Conservation (phyloP, 495 filamentous ascomycete genomes). For the Aspergillus steynii region DNA sequence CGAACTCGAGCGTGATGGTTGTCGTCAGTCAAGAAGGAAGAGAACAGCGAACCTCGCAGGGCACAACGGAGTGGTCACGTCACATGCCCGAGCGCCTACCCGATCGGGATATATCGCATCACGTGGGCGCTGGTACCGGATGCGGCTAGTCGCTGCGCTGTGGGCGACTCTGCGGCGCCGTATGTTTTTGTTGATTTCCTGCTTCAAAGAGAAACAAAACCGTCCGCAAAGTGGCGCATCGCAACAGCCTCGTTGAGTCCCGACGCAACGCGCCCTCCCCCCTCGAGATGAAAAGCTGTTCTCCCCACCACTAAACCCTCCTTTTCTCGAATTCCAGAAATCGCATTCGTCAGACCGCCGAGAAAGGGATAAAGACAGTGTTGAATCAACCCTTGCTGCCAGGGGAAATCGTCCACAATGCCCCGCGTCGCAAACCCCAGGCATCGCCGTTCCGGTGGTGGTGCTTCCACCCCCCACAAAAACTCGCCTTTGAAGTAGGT, state of each 20-base stretch:
- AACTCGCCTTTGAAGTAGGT: slow-evolving; percentile 70
- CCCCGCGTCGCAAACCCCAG: slow-evolving; percentile 68
- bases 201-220: slow-evolving; percentile 10
- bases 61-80: neutral
- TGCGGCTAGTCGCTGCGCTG: slow-evolving; percentile 12
- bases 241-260: neutral
- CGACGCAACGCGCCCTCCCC: neutral
- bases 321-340: neutral
- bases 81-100: neutral
- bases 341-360: neutral
- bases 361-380: neutral
- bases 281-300: neutral
- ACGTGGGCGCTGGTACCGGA: neutral
- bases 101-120: neutral
- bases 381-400: slow-evolving; percentile 22
- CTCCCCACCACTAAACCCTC: neutral
- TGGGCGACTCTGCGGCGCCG: slow-evolving; percentile 18
- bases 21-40: neutral
- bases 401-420: slow-evolving; percentile 53
- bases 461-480: slow-evolving; percentile 59
- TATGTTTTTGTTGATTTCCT: slow-evolving; percentile 43
- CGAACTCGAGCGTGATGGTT: neutral
- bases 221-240: neutral
- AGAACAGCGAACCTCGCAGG: neutral
- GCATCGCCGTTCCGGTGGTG: slow-evolving; percentile 51